Percentiles rank a stretch among this genome's conserved stretches.
Conservation (phyloP, 2,329 filamentous ascomycete genomes). For the Colletotrichum sp. region DNA sequence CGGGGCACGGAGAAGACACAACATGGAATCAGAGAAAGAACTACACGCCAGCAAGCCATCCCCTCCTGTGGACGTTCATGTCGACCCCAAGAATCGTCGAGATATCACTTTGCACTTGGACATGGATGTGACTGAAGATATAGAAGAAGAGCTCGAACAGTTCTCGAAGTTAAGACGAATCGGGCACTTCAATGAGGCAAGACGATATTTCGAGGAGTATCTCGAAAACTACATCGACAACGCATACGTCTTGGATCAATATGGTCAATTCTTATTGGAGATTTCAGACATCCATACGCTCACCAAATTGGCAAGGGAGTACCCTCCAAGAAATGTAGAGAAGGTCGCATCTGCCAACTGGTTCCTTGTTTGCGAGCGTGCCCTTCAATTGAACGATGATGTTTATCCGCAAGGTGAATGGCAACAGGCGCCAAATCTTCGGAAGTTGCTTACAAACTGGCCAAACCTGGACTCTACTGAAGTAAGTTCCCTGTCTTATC, state of each 20-base stretch:
- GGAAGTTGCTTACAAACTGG: not conserved
- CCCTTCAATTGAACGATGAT: not conserved
- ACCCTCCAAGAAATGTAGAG: rapidly evolving
- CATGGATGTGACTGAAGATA: not conserved
- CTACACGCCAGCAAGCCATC: rapidly evolving
- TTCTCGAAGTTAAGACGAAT: not conserved
- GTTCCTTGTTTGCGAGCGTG: not conserved
- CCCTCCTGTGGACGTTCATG: rapidly evolving
- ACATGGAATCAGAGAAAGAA: not conserved
- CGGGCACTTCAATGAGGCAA: not conserved
- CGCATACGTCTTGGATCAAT: not conserved
- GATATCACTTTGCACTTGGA: not conserved
- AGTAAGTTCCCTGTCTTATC: rapidly evolving
- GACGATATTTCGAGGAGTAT: not conserved
- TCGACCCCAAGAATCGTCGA: not conserved
- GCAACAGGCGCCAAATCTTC: not conserved
- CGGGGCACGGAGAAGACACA: not conserved
- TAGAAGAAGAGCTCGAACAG: not conserved
- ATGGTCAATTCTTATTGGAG: not conserved
- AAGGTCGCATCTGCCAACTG: not conserved
- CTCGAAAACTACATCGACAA: not conserved
- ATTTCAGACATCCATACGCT: not conserved
- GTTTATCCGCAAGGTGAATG: rapidly evolving
- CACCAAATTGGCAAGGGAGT: not conserved
- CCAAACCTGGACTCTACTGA: not conserved